A percentile compares a stretch with the other conserved stretches of the same genome.
Conservation (phyloP, 2,329 filamentous ascomycete genomes). For the Pseudogymnoascus destructans region DNA sequence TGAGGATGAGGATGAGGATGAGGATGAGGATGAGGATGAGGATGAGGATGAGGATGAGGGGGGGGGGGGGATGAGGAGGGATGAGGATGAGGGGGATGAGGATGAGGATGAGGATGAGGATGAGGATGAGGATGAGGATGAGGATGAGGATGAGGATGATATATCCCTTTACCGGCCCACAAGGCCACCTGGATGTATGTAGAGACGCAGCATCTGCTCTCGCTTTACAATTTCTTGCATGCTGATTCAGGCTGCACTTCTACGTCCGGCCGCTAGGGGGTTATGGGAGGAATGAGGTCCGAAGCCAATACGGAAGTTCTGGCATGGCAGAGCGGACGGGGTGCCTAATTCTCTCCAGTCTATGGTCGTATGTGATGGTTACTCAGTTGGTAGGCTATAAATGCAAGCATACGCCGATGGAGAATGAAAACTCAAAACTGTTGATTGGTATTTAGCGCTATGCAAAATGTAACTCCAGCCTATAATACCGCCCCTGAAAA, state of each 20-base stretch:
- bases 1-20: not conserved
- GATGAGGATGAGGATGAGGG: not conserved
- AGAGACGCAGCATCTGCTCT: not conserved
- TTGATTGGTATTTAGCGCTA: constrained; percentile 6
- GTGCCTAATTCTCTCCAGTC: not conserved
- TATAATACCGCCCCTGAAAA: not conserved
- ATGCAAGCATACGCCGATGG: not conserved
- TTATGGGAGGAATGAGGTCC: not conserved
- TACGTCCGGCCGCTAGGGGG: not conserved
- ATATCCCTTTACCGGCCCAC: not conserved
- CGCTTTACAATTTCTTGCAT: not conserved
- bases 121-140: not conserved
- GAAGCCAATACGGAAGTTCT: not conserved
- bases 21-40: not conserved
- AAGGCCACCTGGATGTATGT: not conserved
- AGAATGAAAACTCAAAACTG: not conserved
- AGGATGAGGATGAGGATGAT: not conserved
- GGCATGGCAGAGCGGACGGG: too few species aligned
- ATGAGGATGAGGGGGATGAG: not conserved
- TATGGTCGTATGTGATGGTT: not conserved
- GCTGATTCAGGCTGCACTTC: not conserved
- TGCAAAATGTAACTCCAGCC: constrained; percentile 5
- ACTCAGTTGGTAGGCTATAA: not conserved
- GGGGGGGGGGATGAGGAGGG: too few species aligned
- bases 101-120: not conserved